Percentiles rank a stretch among this genome's conserved stretches.
phyloP scores from a whole-genome alignment of 306 rosid species.

The Cicer bijugum region DNA sequence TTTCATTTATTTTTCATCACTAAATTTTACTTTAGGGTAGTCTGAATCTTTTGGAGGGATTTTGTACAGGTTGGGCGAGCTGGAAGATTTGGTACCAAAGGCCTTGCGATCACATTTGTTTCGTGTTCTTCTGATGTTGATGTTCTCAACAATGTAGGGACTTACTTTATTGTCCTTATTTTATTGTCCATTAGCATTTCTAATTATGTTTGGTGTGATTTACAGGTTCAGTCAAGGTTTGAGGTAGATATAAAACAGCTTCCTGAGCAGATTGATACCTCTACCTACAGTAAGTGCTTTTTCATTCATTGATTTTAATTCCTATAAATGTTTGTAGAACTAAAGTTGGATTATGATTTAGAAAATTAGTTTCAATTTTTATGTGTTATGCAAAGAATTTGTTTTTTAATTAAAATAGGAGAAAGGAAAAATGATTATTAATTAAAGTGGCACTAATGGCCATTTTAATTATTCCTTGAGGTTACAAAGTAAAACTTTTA shows the following conservation, averaged over 20 bases:
- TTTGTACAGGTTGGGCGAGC: slow-evolving; percentile 87
- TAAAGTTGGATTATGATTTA: background rate
- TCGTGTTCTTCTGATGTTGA: slow-evolving; percentile 88
- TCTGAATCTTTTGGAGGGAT: background rate
- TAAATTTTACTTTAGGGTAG: background rate
- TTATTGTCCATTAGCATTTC: background rate
- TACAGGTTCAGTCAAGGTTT: slow-evolving; percentile 96
- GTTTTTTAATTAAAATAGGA: too few relatives aligned
- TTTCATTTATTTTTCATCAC: background rate
- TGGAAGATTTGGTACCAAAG: slow-evolving; percentile 98
- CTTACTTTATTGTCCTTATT: background rate
- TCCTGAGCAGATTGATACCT: slow-evolving; percentile 97
- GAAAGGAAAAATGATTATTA: too few relatives aligned
- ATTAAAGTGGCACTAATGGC: too few relatives aligned
- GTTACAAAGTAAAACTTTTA: too few relatives aligned
- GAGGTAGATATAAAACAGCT: slow-evolving; percentile 98
- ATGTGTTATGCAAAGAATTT: background rate
- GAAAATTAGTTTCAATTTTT: background rate
- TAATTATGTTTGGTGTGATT: slow-evolving; percentile 28
- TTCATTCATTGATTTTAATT: slow-evolving; percentile 6
- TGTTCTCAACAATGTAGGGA: slow-evolving; percentile 87
- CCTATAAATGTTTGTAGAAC: background rate
- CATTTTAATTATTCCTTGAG: too few relatives aligned
- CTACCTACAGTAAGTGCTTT: slow-evolving; percentile 81
- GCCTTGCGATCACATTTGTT: slow-evolving; percentile 97